Conservation (phyloP, 192 early-diverging fungal species). For the Cetraspora pellucida region DNA sequence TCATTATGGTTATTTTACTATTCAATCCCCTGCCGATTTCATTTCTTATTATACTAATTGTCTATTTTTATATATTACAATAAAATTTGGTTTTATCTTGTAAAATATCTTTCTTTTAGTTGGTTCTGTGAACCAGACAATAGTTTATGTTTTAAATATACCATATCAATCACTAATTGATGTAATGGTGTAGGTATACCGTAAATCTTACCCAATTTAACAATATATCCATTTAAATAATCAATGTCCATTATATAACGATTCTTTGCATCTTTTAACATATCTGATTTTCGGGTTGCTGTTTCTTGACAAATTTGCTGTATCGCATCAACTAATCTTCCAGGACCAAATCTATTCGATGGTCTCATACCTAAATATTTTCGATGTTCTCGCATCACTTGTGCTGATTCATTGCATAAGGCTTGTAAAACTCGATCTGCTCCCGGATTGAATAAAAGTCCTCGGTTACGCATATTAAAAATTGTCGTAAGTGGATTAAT, state of each 20-base stretch:
- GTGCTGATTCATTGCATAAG: slow-evolving; percentile 36
- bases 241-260: slow-evolving; percentile 55
- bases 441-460: slow-evolving; percentile 38
- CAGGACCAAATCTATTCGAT: slow-evolving; percentile 37
- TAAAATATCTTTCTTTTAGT: neutral
- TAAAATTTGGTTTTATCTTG: too few species aligned
- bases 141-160: slow-evolving; percentile 14
- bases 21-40: too few species aligned
- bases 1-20: too few species aligned
- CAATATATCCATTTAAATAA: slow-evolving; percentile 65
- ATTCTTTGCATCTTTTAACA: slow-evolving; percentile 30
- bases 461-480: slow-evolving; percentile 58
- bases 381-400: slow-evolving; percentile 31
- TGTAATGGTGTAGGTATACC: slow-evolving; percentile 39
- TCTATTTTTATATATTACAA: too few species aligned
- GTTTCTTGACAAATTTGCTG: slow-evolving; percentile 42
- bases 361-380: slow-evolving; percentile 4
- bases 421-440: slow-evolving; percentile 21
- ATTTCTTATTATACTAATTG: too few species aligned
- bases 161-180: slow-evolving; percentile 34
- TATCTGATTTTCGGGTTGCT: slow-evolving; percentile 52
- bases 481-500: slow-evolving; percentile 70
- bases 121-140: neutral
- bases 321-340: slow-evolving; percentile 47
- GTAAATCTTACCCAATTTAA: slow-evolving; percentile 48